phyloP scores from a whole-genome alignment of 306 rosid genomes.

The Coriaria nepalensis region DNA sequence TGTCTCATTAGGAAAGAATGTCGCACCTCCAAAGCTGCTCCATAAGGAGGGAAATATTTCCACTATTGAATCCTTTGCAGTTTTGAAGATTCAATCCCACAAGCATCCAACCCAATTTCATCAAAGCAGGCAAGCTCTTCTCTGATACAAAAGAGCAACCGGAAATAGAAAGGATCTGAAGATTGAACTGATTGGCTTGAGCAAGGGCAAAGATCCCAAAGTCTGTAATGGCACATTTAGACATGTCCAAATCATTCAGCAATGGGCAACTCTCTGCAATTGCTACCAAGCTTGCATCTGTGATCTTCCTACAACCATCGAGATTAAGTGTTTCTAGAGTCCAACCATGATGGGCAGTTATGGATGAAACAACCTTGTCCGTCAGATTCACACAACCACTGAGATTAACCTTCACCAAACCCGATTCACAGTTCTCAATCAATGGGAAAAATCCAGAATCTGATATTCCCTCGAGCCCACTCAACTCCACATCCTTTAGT shows the following conservation, averaged over 20 bases:
- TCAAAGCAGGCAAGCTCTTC: slow-evolving; percentile 47
- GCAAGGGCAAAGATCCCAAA: slow-evolving; percentile 54
- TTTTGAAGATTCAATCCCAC: slow-evolving; percentile 62
- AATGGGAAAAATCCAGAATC: slow-evolving; percentile 54
- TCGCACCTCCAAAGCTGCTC: slow-evolving; percentile 67
- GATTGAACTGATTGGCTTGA: slow-evolving; percentile 22
- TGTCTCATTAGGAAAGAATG: slow-evolving; percentile 43
- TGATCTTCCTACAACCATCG: slow-evolving; percentile 46
- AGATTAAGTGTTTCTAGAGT: slow-evolving; percentile 59
- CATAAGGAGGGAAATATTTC: slow-evolving; percentile 36
- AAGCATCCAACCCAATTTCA: slow-evolving; percentile 44
- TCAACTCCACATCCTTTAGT: slow-evolving; percentile 54
- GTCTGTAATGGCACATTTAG: slow-evolving; percentile 58
- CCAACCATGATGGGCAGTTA: slow-evolving; percentile 49
- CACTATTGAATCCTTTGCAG: slow-evolving; percentile 54
- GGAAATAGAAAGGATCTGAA: slow-evolving; percentile 63
- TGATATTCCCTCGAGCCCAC: slow-evolving; percentile 56
- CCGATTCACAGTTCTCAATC: slow-evolving; percentile 46
- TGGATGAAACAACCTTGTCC: slow-evolving; percentile 33
- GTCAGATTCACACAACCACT: slow-evolving; percentile 64
- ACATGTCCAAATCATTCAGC: slow-evolving; percentile 63
- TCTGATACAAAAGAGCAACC: slow-evolving; percentile 51
- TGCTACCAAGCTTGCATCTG: slow-evolving; percentile 49
- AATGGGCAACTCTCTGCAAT: slow-evolving; percentile 50
- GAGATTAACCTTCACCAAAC: slow-evolving; percentile 56